Evolutionary conservation across 805 yeast species (phyloP).

Genomic region (Zygosaccharomyces bisporus): DNA sequence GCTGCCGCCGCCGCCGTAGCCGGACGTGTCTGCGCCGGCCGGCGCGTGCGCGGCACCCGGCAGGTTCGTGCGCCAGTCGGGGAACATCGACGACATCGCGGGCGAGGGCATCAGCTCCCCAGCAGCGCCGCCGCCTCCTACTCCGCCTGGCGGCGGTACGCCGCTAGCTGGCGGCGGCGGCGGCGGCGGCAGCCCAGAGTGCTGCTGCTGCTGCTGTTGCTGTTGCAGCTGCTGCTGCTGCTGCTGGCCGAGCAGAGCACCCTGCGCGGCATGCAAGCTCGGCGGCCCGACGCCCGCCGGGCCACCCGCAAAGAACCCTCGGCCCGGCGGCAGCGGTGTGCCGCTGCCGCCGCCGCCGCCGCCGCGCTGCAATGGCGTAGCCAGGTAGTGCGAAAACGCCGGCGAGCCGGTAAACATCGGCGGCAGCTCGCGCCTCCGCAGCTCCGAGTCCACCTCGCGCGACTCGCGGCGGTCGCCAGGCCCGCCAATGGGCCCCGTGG

Average conservation of each 20-base stretch:
- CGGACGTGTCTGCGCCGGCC: slow-evolving; percentile 10
- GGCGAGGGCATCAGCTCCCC: slow-evolving; percentile 36
- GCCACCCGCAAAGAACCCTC: neutral
- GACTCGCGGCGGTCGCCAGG: too few species aligned
- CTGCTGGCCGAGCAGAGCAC: neutral
- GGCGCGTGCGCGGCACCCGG: slow-evolving; percentile 13
- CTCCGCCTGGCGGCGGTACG: slow-evolving; percentile 13
- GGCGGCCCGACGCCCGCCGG: slow-evolving; percentile 1
- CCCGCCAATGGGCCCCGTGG: slow-evolving; percentile 5
- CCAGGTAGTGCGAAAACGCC: slow-evolving; percentile 33
- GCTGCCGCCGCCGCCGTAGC: neutral
- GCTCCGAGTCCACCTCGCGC: neutral
- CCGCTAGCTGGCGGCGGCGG: slow-evolving; percentile 4
- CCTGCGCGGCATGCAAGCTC: slow-evolving; percentile 12
- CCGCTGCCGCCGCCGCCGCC: slow-evolving; percentile 32
- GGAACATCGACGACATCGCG: slow-evolving; percentile 31
- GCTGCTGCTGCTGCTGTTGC: neutral
- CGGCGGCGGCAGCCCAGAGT: neutral
- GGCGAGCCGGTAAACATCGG: slow-evolving; percentile 32
- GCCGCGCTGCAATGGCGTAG: slow-evolving; percentile 35
- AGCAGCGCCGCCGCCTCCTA: slow-evolving; percentile 25
- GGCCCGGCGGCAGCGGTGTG: slow-evolving; percentile 28
- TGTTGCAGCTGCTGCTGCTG: slow-evolving; percentile 3
- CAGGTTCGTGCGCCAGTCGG: slow-evolving; percentile 31
- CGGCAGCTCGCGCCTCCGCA: slow-evolving; percentile 22